phyloP scores from a whole-genome alignment of 495 filamentous ascomycete genomes.

The Symbiotaphrina buchneri region DNA sequence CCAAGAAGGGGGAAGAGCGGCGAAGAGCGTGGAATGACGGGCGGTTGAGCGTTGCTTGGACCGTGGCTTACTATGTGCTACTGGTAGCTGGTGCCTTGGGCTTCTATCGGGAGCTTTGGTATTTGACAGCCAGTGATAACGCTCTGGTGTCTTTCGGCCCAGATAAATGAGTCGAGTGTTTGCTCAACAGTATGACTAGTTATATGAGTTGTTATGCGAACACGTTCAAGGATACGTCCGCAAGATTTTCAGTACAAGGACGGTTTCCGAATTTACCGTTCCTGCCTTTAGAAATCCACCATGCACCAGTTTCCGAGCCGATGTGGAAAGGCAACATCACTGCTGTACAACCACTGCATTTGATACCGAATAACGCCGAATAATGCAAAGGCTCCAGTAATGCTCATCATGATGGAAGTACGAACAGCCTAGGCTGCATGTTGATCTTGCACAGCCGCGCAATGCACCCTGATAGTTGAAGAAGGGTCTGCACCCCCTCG shows the following conservation, averaged over 20 bases:
- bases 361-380: no score
- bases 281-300: no score
- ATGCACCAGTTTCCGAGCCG: no score
- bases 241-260: no score
- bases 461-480: conserved; percentile 82
- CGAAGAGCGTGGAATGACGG: conserved; percentile 3
- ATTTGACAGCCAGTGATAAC: conserved; percentile 40
- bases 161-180: not conserved
- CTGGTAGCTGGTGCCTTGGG: conserved; percentile 44
- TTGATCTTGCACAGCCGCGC: conserved; percentile 80
- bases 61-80: conserved; percentile 52
- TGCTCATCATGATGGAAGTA: conserved; percentile 14
- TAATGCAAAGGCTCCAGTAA: no score
- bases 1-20: conserved; percentile 7
- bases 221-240: no score
- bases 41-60: conserved; percentile 33
- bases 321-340: no score
- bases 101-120: conserved; percentile 48
- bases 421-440: conserved; percentile 80
- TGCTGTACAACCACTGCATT: no score
- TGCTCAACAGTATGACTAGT: no score
- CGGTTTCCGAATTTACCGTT: no score
- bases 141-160: conserved; percentile 19
- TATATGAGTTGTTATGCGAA: no score
- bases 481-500: conserved; percentile 83